phyloP scores from a whole-genome alignment of 495 filamentous ascomycete species.

The Neurospora tetrasperma region DNA sequence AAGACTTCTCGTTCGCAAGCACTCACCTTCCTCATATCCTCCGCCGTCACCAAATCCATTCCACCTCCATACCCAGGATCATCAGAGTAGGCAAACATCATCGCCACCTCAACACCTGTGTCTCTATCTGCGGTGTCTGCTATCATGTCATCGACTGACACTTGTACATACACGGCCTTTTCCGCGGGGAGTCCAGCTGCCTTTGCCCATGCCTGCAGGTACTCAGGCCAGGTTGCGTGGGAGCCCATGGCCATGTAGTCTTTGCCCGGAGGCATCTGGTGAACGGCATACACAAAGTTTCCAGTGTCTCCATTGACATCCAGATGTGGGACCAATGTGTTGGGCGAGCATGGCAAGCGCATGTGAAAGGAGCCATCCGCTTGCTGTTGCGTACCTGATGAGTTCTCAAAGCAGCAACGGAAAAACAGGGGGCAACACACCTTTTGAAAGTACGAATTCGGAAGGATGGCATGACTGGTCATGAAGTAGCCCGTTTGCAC shows the following conservation, averaged over 20 bases:
- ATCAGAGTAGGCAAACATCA: conserved; percentile 30
- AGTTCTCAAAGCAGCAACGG: background rate
- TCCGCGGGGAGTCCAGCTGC: conserved; percentile 9
- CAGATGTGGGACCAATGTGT: conserved; percentile 26
- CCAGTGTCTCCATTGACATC: conserved; percentile 32
- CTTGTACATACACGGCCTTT: conserved; percentile 21
- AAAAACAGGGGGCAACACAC: conserved; percentile 7
- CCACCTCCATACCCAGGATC: conserved; percentile 33
- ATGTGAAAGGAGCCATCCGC: conserved; percentile 27
- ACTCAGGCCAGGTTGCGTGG: conserved; percentile 26
- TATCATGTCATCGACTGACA: conserved; percentile 28
- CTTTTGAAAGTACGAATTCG: conserved; percentile 28
- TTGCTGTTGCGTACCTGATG: conserved; percentile 7
- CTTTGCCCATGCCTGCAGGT: conserved; percentile 24
- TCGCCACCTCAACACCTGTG: conserved; percentile 25
- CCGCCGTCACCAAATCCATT: conserved; percentile 26
- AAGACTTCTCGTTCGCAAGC: background rate
- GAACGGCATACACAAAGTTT: conserved; percentile 33
- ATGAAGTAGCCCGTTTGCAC: conserved; percentile 38
- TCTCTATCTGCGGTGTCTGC: conserved; percentile 19
- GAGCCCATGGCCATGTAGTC: conserved; percentile 31
- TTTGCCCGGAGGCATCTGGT: conserved; percentile 32
- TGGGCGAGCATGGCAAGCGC: conserved; percentile 25
- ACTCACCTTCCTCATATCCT: conserved; percentile 31
- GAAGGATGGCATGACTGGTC: conserved; percentile 29